Evolutionary conservation across 495 filamentous ascomycete species (phyloP).

Genomic region (Aeminium ludgeri): DNA sequence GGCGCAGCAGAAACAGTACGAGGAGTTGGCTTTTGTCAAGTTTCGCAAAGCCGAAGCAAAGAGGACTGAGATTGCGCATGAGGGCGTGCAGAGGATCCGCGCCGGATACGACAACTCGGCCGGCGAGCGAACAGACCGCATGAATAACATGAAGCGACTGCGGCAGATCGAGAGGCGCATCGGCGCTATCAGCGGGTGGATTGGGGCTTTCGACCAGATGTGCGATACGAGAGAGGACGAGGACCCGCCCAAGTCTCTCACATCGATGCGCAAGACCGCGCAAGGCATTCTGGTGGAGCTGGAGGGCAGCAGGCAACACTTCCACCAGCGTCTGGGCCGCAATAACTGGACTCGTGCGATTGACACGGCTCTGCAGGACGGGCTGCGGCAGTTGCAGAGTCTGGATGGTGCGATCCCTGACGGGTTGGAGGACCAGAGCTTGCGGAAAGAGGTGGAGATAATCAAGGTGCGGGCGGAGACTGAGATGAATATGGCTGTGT

Average conservation of each 20-base stretch:
- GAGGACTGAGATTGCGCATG: slow-evolving; percentile 57
- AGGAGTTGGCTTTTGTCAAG: slow-evolving; percentile 69
- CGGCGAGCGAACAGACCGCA: slow-evolving; percentile 62
- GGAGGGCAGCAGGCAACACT: slow-evolving; percentile 74
- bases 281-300: slow-evolving; percentile 75
- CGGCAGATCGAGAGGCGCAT: slow-evolving; percentile 74
- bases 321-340: slow-evolving; percentile 63
- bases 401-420: slow-evolving; percentile 45
- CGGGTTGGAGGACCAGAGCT: slow-evolving; percentile 48
- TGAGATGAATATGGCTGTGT: slow-evolving; percentile 57
- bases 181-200: slow-evolving; percentile 70
- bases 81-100: slow-evolving; percentile 66
- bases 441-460: slow-evolving; percentile 69
- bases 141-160: slow-evolving; percentile 63
- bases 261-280: slow-evolving; percentile 70
- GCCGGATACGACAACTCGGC: slow-evolving; percentile 68
- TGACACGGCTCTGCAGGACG: slow-evolving; percentile 75
- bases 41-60: slow-evolving; percentile 79
- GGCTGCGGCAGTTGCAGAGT: slow-evolving; percentile 51
- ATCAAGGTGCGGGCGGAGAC: slow-evolving; percentile 69
- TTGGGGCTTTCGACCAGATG: slow-evolving; percentile 76
- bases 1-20: slow-evolving; percentile 79
- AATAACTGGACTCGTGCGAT: slow-evolving; percentile 73
- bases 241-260: slow-evolving; percentile 45
- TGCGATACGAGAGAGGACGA: slow-evolving; percentile 48